Evolutionary conservation across 345 rosid species (phyloP).

Genomic region (Passiflora organensis): DNA sequence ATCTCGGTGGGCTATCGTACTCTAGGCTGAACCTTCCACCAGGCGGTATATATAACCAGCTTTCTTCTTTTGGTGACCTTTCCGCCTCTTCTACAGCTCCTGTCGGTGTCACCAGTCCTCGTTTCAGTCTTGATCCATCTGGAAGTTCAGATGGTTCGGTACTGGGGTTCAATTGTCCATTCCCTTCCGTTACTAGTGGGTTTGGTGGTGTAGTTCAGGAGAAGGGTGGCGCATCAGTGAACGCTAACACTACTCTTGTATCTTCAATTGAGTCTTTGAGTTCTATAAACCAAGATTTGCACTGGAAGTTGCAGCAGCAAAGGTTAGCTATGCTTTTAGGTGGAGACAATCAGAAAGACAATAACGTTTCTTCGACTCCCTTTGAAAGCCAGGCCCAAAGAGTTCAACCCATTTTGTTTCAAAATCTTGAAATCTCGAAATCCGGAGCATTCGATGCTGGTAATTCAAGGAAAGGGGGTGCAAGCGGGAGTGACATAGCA

Average conservation of each 20-base stretch:
- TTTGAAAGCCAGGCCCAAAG: constrained; percentile 36
- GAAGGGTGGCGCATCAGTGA: constrained; percentile 40
- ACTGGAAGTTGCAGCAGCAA: constrained; percentile 91
- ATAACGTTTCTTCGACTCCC: constrained; percentile 20
- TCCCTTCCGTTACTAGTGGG: constrained; percentile 24
- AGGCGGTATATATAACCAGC: constrained; percentile 35
- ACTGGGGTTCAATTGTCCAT: constrained; percentile 49
- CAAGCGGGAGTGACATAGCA: constrained; percentile 26
- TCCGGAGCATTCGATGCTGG: constrained; percentile 18
- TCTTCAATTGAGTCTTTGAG: constrained; percentile 87
- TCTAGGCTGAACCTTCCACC: constrained; percentile 39
- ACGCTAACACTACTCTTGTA: constrained; percentile 53
- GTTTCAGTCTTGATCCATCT: constrained; percentile 45
- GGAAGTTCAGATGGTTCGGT: constrained; percentile 31
- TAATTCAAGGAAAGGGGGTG: constrained; percentile 32
- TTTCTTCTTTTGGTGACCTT: constrained; percentile 39
- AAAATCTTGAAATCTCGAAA: constrained; percentile 48
- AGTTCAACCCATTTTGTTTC: constrained; percentile 59
- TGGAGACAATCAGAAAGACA: constrained; percentile 29
- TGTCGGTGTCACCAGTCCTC: constrained; percentile 6
- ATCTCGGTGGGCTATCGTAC: constrained; percentile 57
- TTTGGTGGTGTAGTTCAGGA: constrained; percentile 41
- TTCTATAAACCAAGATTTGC: constrained; percentile 85
- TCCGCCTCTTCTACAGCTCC: constrained; percentile 13
- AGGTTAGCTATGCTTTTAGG: constrained; percentile 63